Base-by-base conservation (phyloP, 1,139 yeast genomes). In the Yamadazyma oceani region DNA sequence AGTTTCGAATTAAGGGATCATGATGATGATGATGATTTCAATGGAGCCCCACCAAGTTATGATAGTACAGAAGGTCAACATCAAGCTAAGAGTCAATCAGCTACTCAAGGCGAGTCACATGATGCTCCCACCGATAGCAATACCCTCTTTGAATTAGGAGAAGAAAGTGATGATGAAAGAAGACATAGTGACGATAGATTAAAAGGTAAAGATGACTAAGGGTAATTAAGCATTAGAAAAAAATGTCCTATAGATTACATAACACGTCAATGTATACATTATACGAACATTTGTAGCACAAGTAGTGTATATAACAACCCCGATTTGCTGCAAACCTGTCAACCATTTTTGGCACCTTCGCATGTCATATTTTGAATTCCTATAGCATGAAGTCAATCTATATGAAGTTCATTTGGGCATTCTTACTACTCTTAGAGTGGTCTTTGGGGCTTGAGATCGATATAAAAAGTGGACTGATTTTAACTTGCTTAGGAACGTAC, bases 101-200 rank as follows among this genome's bases (percentile, higher is more conserved):
- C 39, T 28, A 27, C 39, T 36, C 39, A 44, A 28, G 23, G 21
- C 27, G 40, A 28, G 31, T 33, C 38, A 32, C 46, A 28, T 19
- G 33, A 35, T 34, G 12, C 31, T 31, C 38, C 47, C 36, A 19
- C 35, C 39, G 52, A 49, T 24, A 52, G 57, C 21, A 62, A 56
- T 32, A 66, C 70, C 1, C 55, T 67, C 27, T 66, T 67, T 48
- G 72, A 66, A 35, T 56, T 66, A 32, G 72, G 71, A 5, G 69
- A 60, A 17, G 67, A 58, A 14, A 57, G 57, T 27, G 64, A 58
- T 33, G 64, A 62, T 30, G 55, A 60, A 34, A 59, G 55, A 24
- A 49, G 48, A 31, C 57, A 55, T 30, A 50, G 50, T 35, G 70
- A 65, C 47, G 66, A 62, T 42, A 55, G 69, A 41, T 52, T 64